Conservation (phyloP, 1,284 basidiomycete species). For the Flammula alnicola region DNA sequence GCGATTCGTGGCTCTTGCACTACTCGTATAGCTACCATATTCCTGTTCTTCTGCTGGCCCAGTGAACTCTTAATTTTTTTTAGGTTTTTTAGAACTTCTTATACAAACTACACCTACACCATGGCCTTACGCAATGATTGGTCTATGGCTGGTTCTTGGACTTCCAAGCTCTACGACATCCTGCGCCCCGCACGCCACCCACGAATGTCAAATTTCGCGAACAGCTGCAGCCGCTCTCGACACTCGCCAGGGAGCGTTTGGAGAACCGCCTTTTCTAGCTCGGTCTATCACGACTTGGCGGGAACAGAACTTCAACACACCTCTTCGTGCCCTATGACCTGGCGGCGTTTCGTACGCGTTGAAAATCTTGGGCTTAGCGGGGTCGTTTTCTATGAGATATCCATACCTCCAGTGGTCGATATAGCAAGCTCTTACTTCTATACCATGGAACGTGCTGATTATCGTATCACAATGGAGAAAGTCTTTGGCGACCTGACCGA, state of each 20-base stretch:
- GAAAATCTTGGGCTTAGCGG: constrained; percentile 34
- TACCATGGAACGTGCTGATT: too few species aligned
- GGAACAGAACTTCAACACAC: background rate
- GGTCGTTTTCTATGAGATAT: constrained; percentile 32
- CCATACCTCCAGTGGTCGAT: background rate
- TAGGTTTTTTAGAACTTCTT: background rate
- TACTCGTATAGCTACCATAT: background rate
- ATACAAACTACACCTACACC: background rate
- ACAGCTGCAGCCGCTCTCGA: constrained; percentile 15
- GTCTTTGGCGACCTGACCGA: constrained; percentile 29
- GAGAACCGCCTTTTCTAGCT: constrained; percentile 26
- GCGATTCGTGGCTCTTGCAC: too few species aligned
- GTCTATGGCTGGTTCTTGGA: constrained; percentile 17
- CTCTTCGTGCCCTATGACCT: background rate
- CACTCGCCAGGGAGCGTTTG: constrained; percentile 30
- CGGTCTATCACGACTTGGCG: constrained; percentile 28
- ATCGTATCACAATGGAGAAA: constrained; percentile 20
- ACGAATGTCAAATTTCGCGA: background rate
- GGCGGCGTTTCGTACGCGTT: constrained; percentile 32
- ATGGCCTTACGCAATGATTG: constrained; percentile 3
- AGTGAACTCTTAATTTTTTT: background rate
- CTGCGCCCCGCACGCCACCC: constrained; percentile 18
- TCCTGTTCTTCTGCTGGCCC: constrained; percentile 12
- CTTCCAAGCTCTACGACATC: constrained; percentile 15
- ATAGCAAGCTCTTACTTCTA: background rate